Evolutionary conservation across 257 asterid species (phyloP).

Genomic region (Primulina huaijiensis): DNA sequence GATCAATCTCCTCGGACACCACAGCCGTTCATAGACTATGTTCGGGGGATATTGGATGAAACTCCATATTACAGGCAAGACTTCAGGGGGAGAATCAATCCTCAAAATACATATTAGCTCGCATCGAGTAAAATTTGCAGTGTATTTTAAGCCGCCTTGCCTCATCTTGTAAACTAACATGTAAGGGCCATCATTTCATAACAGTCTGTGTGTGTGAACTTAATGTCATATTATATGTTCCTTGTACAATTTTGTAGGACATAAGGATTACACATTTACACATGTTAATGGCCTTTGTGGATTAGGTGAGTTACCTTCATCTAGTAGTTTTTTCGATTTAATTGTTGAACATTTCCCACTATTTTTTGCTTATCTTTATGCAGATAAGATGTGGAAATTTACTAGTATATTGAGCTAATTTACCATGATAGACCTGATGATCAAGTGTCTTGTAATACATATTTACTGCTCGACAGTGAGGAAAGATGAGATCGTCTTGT

Average conservation of each 20-base stretch:
- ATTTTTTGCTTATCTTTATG: neutral
- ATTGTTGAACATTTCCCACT: neutral
- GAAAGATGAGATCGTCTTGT: neutral
- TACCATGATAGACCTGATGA: neutral
- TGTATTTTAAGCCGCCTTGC: neutral
- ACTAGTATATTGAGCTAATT: neutral
- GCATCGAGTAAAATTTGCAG: conserved; percentile 6
- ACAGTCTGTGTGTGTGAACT: conserved; percentile 19
- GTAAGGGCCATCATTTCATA: conserved; percentile 20
- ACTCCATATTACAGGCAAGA: conserved; percentile 86
- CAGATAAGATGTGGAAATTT: neutral
- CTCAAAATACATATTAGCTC: conserved; percentile 67
- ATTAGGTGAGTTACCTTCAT: conserved; percentile 9
- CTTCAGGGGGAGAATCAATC: conserved; percentile 67
- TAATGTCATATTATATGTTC: conserved; percentile 16
- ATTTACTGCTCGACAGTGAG: neutral
- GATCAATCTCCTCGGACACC: conserved; percentile 89
- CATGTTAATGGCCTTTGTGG: neutral
- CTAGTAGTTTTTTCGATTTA: neutral
- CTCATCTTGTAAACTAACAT: conserved; percentile 9
- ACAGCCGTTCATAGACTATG: conserved; percentile 83
- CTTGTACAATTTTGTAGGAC: conserved; percentile 6
- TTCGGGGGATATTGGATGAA: conserved; percentile 80
- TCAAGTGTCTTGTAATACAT: neutral
- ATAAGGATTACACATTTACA: too few relatives aligned